A percentile compares a stretch with the other conserved stretches of the same genome.
Conservation (phyloP, 1,284 basidiomycete genomes). For the Ganoderma multipileum region DNA sequence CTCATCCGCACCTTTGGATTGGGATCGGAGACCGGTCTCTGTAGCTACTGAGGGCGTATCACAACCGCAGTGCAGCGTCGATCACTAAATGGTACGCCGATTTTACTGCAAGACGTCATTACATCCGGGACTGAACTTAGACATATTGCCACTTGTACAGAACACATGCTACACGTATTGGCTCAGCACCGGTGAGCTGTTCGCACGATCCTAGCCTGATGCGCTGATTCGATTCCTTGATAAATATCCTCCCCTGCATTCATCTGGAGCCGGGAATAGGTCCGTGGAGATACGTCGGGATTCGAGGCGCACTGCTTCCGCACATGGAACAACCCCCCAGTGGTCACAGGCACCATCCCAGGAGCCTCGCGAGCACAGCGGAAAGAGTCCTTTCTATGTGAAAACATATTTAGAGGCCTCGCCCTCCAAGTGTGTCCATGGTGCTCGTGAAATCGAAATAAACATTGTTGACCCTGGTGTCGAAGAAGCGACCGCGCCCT, state of each 20-base stretch:
- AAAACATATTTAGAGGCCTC: not conserved
- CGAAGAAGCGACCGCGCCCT: not conserved
- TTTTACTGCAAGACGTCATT: not conserved
- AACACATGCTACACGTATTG: not conserved
- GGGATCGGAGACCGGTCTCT: not conserved
- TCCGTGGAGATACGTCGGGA: not conserved
- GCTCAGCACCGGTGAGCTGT: not conserved
- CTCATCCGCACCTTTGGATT: not conserved
- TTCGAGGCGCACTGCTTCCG: not conserved
- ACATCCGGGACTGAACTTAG: not conserved
- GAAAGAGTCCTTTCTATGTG: not conserved
- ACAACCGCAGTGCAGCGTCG: not conserved
- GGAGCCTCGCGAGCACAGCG: not conserved
- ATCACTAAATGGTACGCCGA: not conserved
- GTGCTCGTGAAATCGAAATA: not conserved
- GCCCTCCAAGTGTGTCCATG: not conserved
- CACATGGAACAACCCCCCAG: not conserved
- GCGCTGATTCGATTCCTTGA: not conserved
- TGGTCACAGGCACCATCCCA: conserved; percentile 2
- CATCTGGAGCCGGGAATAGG: not conserved
- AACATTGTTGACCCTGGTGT: not conserved
- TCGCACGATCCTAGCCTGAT: not conserved
- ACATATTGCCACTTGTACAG: not conserved
- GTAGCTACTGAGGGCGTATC: not conserved
- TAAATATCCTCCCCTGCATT: not conserved